Evolutionary conservation across 768 basidiomycete species (phyloP).

Genomic region (Kwoniella pini): DNA sequence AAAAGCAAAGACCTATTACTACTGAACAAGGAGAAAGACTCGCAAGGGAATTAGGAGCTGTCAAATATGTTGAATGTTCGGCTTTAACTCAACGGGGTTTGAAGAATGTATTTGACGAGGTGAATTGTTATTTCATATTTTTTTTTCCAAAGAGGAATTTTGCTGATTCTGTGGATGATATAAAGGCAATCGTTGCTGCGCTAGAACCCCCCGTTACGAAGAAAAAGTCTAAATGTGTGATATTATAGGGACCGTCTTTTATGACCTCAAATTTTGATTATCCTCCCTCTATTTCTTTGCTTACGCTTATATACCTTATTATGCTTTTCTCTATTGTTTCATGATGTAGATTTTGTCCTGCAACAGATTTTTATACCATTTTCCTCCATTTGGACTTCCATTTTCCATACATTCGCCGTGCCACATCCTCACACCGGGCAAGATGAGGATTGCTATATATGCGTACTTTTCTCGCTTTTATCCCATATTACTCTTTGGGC

Average conservation of each 20-base stretch:
- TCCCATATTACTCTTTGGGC: no score
- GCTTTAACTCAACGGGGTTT: constrained; percentile 98
- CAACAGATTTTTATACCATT: no score
- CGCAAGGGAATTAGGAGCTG: constrained; percentile 94
- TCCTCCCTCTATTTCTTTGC: not conserved
- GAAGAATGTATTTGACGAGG: constrained; percentile 99
- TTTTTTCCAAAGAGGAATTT: not conserved
- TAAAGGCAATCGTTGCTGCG: constrained; percentile 96
- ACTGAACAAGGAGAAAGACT: constrained; percentile 88
- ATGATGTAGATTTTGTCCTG: no score
- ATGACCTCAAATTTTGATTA: not conserved
- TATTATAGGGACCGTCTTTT: constrained; percentile 63
- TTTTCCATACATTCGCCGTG: no score
- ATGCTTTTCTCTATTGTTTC: no score
- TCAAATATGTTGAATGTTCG: constrained; percentile 99
- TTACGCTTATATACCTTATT: not conserved
- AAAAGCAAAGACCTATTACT: constrained; percentile 92
- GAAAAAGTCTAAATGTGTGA: constrained; percentile 76
- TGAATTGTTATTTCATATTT: constrained; percentile 56
- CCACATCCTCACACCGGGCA: no score
- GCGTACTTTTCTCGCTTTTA: no score
- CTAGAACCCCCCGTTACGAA: constrained; percentile 94
- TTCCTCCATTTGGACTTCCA: no score
- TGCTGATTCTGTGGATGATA: not conserved
- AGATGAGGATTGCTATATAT: no score